These are phyloP conservation scores for Oryza brachyantha DNA, from an alignment of 176 grass and related monocot genomes.

Conservation along the genomic window DNA sequence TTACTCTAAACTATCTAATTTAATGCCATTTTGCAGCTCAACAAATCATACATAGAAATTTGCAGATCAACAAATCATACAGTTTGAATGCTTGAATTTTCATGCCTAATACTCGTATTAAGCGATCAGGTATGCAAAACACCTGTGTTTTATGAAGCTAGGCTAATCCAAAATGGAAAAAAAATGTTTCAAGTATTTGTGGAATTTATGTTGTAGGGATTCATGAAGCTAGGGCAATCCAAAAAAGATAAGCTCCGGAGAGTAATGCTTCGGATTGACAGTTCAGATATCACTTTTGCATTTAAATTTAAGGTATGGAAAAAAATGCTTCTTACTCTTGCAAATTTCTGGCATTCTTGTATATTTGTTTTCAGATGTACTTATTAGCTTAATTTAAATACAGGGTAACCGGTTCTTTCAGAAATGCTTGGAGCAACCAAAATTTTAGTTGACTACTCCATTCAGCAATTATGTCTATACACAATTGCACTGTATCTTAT, in stretches of 20 bases:
- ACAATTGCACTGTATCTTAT: not conserved
- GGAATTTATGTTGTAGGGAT: constrained; percentile 50
- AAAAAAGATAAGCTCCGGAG: constrained; percentile 74
- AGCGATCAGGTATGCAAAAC: constrained; percentile 73
- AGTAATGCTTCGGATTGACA: constrained; percentile 72
- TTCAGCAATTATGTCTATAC: not conserved
- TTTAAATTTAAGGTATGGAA: constrained; percentile 73
- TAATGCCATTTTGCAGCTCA: constrained; percentile 55
- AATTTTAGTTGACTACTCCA: constrained; percentile 1
- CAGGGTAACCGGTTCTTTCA: constrained; percentile 81
- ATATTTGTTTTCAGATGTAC: constrained; percentile 4
- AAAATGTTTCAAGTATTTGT: constrained; percentile 14
- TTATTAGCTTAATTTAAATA: constrained; percentile 28
- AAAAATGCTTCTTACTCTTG: constrained; percentile 19
- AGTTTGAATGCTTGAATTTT: constrained; percentile 80
- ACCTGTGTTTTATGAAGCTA: not conserved
- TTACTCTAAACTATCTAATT: constrained; percentile 7
- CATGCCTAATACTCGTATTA: constrained; percentile 72
- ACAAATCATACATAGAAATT: too few species aligned
- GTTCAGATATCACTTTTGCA: constrained; percentile 85
- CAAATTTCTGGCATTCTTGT: not conserved
- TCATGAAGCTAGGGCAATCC: constrained; percentile 71
- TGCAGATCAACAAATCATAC: constrained; percentile 80
- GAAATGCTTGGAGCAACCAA: constrained; percentile 54
- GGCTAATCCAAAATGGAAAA: constrained; percentile 15